These are phyloP conservation scores for Hericium erinaceus DNA, from an alignment of 768 basidiomycete species.

Conservation along the genomic window DNA sequence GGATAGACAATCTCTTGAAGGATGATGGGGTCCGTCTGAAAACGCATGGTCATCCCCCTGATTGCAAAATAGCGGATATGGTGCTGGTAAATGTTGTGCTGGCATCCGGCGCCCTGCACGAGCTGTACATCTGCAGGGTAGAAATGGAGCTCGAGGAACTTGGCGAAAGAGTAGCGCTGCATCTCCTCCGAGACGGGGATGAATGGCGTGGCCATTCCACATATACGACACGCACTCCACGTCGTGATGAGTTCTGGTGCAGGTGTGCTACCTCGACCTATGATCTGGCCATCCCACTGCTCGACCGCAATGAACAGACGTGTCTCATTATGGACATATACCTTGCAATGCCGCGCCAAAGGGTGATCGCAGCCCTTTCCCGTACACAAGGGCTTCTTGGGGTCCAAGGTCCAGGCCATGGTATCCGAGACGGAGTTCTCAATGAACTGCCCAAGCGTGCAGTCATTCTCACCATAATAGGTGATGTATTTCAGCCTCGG, in stretches of 20 bases:
- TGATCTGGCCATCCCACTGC: constrained; percentile 76
- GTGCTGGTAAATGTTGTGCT: constrained; percentile 90
- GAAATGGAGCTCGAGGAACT: constrained; percentile 93
- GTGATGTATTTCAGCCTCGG: constrained; percentile 65
- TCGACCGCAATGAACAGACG: constrained; percentile 80
- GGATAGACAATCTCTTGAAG: constrained; percentile 87
- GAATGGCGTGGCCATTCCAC: constrained; percentile 74
- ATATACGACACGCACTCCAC: constrained; percentile 81
- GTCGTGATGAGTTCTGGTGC: constrained; percentile 77
- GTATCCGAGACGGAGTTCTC: constrained; percentile 68
- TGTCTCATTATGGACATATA: constrained; percentile 87
- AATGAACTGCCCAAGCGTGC: constrained; percentile 88
- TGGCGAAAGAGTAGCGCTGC: constrained; percentile 89
- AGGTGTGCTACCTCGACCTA: constrained; percentile 43
- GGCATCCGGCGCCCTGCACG: constrained; percentile 82
- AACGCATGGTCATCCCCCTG: constrained; percentile 78
- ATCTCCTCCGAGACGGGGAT: constrained; percentile 87
- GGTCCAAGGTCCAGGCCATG: constrained; percentile 58
- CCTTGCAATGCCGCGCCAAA: constrained; percentile 73
- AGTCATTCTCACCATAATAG: constrained; percentile 91
- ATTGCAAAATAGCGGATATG: constrained; percentile 87
- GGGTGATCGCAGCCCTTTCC: constrained; percentile 82
- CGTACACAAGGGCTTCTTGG: constrained; percentile 61
- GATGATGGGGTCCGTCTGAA: constrained; percentile 75
- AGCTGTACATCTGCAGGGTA: constrained; percentile 83